Evolutionary conservation across 768 basidiomycete species (phyloP).

Genomic region (Peribolospora baueri): DNA sequence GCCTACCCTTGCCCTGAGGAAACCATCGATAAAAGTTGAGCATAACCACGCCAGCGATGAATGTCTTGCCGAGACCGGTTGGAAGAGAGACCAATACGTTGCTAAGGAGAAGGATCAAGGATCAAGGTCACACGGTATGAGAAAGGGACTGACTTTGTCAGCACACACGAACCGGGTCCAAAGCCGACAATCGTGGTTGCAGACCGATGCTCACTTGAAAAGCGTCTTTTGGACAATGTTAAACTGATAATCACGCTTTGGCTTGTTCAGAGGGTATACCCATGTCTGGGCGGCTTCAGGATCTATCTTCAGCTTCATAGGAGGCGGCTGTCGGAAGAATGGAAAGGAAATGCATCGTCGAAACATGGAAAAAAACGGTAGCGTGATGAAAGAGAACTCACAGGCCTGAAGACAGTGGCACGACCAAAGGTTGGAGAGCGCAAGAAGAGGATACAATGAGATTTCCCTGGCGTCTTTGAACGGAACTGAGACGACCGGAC

Average conservation of each 20-base stretch:
- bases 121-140: too few species aligned
- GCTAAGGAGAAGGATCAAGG: too few species aligned
- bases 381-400: too few species aligned
- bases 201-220: constrained; percentile 28
- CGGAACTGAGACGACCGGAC: too few species aligned
- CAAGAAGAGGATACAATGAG: too few species aligned
- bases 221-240: constrained; percentile 69
- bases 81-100: constrained; percentile 86
- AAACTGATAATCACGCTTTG: constrained; percentile 78
- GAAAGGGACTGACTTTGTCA: too few species aligned
- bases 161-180: too few species aligned
- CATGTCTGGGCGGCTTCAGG: constrained; percentile 58
- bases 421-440: too few species aligned
- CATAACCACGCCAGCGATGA: constrained; percentile 93
- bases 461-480: too few species aligned
- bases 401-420: too few species aligned
- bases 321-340: constrained; percentile 10
- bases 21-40: constrained; percentile 52
- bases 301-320: constrained; percentile 57
- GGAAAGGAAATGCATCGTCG: not conserved
- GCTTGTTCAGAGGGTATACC: constrained; percentile 71
- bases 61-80: constrained; percentile 92
- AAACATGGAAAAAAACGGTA: not conserved
- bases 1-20: constrained; percentile 40
- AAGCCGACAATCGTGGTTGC: too few species aligned